Percentiles rank a stretch among this genome's conserved stretches.
Evolutionary conservation across 495 filamentous ascomycete genomes (phyloP).

Genomic region (Elaphomyces granulatus): DNA sequence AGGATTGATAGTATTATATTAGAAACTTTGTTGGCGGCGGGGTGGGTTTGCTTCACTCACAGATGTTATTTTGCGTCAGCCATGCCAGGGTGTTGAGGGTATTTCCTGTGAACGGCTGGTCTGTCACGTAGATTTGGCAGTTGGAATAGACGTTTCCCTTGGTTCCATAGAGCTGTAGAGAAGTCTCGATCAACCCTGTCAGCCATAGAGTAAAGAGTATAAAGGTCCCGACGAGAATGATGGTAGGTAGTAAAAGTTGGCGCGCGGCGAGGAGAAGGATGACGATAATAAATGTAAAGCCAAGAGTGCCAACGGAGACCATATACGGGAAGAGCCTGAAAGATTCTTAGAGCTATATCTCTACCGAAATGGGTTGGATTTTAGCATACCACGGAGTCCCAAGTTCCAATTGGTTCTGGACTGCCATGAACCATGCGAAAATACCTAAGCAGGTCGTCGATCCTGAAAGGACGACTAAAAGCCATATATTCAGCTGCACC

Average conservation of each 20-base stretch:
- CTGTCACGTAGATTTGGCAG: conserved; percentile 60
- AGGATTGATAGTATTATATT: background rate
- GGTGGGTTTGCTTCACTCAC: conserved; percentile 33
- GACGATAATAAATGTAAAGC: conserved; percentile 57
- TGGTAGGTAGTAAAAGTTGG: conserved; percentile 68
- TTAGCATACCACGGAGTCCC: conserved; percentile 78
- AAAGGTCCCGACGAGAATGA: conserved; percentile 84
- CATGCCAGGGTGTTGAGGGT: conserved; percentile 64
- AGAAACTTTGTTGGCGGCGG: background rate
- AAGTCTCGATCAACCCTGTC: conserved; percentile 78
- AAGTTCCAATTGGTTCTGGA: conserved; percentile 57
- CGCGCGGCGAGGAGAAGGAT: conserved; percentile 61
- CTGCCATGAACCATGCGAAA: conserved; percentile 68
- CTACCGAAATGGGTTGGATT: conserved; percentile 6
- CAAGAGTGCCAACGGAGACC: conserved; percentile 54
- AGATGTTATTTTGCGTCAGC: conserved; percentile 77
- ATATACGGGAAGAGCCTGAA: conserved; percentile 95
- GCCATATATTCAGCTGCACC: conserved; percentile 82
- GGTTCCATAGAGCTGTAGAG: conserved; percentile 78
- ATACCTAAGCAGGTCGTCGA: conserved; percentile 70
- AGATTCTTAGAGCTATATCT: no score
- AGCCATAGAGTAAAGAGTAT: conserved; percentile 89
- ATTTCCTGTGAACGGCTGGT: conserved; percentile 41
- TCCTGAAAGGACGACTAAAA: conserved; percentile 70
- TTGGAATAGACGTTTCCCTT: conserved; percentile 59